Percentiles rank a stretch among this genome's conserved stretches.
Evolutionary conservation across 495 filamentous ascomycete genomes (phyloP).

Genomic region (Trichoderma orchidacearum): DNA sequence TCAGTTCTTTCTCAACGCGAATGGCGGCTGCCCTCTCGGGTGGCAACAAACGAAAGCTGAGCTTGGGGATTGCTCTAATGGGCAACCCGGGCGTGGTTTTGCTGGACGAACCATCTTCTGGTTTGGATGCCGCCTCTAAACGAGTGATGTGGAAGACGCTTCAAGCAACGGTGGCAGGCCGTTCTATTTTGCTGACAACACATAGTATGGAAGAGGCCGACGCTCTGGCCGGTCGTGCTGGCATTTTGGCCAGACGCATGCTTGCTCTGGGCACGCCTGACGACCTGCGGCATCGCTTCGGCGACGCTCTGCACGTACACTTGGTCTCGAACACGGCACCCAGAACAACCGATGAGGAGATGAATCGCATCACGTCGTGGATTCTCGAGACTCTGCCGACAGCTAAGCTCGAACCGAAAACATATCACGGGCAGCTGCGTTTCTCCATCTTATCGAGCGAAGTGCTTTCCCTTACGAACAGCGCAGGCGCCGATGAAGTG

Average conservation of each 20-base stretch:
- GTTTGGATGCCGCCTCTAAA: conserved; percentile 62
- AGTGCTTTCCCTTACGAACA: not conserved
- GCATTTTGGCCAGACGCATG: conserved; percentile 60
- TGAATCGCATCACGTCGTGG: conserved; percentile 48
- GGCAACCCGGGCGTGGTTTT: conserved; percentile 61
- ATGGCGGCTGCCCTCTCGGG: conserved; percentile 56
- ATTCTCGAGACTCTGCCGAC: conserved; percentile 39
- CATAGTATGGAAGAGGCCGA: conserved; percentile 75
- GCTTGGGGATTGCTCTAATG: conserved; percentile 62
- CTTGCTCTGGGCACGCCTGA: conserved; percentile 54
- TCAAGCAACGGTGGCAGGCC: conserved; percentile 38
- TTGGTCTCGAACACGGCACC: conserved; percentile 64
- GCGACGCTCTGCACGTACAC: conserved; percentile 51
- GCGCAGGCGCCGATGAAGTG: conserved; percentile 2
- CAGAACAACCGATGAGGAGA: conserved; percentile 49
- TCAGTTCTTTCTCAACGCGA: conserved; percentile 41
- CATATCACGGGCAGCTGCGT: conserved; percentile 69
- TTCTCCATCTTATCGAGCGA: conserved; percentile 50
- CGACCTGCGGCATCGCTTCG: conserved; percentile 42
- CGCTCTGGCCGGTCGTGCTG: conserved; percentile 53
- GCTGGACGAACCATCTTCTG: conserved; percentile 56
- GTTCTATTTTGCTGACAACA: conserved; percentile 58
- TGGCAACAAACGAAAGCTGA: conserved; percentile 62
- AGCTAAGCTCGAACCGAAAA: conserved; percentile 53
- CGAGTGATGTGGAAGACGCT: conserved; percentile 65